These are phyloP conservation scores for Discostella pseudostelligera DNA, from an alignment of 108 stramenopile genomes.

Conservation along the genomic window DNA sequence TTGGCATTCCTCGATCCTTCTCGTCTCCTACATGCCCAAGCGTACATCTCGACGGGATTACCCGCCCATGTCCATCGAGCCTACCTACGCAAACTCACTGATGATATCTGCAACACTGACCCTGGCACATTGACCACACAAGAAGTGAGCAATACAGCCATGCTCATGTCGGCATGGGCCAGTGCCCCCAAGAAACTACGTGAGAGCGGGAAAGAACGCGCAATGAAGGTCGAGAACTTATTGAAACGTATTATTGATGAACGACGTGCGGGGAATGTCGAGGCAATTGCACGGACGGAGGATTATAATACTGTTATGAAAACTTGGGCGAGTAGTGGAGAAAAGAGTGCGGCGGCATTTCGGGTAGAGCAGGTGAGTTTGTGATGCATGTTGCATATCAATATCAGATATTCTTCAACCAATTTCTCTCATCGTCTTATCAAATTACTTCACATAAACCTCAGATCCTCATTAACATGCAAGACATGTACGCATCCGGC, in stretches of 20 bases:
- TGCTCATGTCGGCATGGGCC: constrained; percentile 76
- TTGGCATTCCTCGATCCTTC: not conserved
- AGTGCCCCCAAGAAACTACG: constrained; percentile 12
- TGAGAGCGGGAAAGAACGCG: constrained; percentile 47
- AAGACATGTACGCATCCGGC: constrained; percentile 47
- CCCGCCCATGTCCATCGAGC: constrained; percentile 54
- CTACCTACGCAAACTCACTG: constrained; percentile 67
- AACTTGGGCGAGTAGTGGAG: constrained; percentile 65
- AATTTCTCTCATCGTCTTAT: not conserved
- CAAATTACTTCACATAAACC: not conserved
- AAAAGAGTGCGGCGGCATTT: constrained; percentile 49
- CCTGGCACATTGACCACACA: constrained; percentile 52
- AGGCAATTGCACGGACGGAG: constrained; percentile 42
- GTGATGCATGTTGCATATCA: not conserved
- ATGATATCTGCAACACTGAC: constrained; percentile 53
- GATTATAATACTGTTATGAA: constrained; percentile 75
- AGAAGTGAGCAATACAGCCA: constrained; percentile 47
- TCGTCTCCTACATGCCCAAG: not conserved
- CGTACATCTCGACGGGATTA: constrained; percentile 52
- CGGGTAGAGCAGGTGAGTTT: constrained; percentile 54
- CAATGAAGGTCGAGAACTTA: constrained; percentile 64
- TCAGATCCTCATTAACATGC: constrained; percentile 73
- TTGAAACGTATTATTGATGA: constrained; percentile 79
- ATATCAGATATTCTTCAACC: not conserved
- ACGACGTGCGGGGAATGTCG: constrained; percentile 56